Evolutionary conservation across 2,329 filamentous ascomycete genomes (phyloP).

Genomic region (Beauveria pseudobassiana): DNA sequence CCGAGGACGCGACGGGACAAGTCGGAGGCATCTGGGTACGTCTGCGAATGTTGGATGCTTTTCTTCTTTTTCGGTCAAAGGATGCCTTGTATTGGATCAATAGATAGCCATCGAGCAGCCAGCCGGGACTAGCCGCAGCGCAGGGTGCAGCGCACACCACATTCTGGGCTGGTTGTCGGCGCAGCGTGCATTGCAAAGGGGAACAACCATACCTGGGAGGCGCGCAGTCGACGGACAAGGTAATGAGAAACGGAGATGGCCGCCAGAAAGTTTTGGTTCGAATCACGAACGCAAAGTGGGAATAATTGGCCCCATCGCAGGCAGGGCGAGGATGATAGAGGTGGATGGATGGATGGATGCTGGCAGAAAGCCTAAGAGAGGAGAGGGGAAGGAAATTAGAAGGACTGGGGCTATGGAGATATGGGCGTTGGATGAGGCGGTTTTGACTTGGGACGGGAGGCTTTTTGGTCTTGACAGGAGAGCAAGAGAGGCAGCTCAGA

Average conservation of each 20-base stretch:
- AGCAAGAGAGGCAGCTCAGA: background rate
- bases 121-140: conserved; percentile 5
- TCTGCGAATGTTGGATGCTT: background rate
- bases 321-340: background rate
- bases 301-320: background rate
- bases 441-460: background rate
- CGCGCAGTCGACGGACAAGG: background rate
- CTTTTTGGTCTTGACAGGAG: background rate
- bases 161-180: background rate
- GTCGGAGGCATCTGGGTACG: background rate
- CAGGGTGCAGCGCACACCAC: background rate
- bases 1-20: background rate
- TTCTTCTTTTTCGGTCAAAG: background rate
- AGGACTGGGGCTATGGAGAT: conserved; percentile 10
- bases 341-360: background rate
- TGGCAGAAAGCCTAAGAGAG: background rate
- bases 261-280: background rate
- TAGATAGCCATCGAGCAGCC: background rate
- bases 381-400: conserved; percentile 5
- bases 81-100: background rate
- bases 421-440: conserved; percentile 1
- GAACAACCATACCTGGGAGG: background rate
- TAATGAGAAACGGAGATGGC: background rate
- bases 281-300: background rate
- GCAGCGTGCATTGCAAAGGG: background rate